Evolutionary conservation across 31 red algal species (phyloP), one percentile per base, ranked within the genome.

Genomic region (Odonthalia washingtoniensis): DNA sequence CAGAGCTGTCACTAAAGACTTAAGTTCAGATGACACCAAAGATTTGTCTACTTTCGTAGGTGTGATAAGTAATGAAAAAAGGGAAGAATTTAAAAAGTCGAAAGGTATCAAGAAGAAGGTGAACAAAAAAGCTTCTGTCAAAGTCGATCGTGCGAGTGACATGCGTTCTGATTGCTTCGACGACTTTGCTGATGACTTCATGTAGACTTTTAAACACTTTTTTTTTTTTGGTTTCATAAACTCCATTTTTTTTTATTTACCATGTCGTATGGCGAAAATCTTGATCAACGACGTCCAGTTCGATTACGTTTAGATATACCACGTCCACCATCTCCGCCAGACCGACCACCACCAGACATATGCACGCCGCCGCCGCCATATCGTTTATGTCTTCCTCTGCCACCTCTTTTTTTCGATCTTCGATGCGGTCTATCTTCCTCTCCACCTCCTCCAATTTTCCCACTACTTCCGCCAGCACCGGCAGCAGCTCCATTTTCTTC

Each of bases 141-240:
- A 77, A 60, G 80, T 95, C 38, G 92, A 95, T 69, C 75, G 73
- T 42, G 66, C 61, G 28, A 87, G 49, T 46, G 92, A 95, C 66
- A 80, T 88, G 87, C 80, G 81, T 0, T 43, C 83, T 39, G 85
- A 88, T 78, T 40, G 57, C n/a, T 95, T 75, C 68, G 87, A 90
- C 17, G 87, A 95, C 60, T 84, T 78, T 76, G 87, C 82, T 33
- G 92, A 95, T 65, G 92, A 95, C 46, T 95, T 95, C 46, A 95
- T 95, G 92, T 95, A 90, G 78, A 75, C 18, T 63, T 44, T 12
- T 26, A 37, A 43, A 65, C 49, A 57, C 9, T 57, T 57, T 21
- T 9, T 57, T 57, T 21, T n/a, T n/a, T n/a, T n/a, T n/a, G n/a
- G n/a, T n/a, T n/a, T n/a, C n/a, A n/a, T n/a, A n/a, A n/a, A n/a